These are phyloP conservation scores for Chlamydomonas incerta DNA, from an alignment of 139 green algal genomes.

Conservation along the genomic window DNA sequence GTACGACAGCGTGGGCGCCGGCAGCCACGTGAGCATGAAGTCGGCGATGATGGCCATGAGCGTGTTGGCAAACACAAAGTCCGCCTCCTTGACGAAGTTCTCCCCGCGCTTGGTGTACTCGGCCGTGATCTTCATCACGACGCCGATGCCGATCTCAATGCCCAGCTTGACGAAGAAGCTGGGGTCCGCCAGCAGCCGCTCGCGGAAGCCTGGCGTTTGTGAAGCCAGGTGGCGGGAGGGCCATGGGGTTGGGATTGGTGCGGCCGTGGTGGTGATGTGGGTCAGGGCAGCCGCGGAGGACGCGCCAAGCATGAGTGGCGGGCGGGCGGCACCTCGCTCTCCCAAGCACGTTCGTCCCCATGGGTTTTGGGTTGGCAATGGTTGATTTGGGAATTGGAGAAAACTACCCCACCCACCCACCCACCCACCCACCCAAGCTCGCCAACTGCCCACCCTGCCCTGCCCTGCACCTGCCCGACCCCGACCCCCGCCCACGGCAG, in stretches of 20 bases:
- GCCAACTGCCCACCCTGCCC: too few species aligned
- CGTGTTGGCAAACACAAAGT: constrained; percentile 97
- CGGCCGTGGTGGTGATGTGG: not conserved
- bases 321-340: too few species aligned
- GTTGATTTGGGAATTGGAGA: too few species aligned
- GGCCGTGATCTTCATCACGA: constrained; percentile 89
- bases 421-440: too few species aligned
- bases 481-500: too few species aligned
- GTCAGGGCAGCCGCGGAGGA: too few species aligned
- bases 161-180: constrained; percentile 92
- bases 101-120: constrained; percentile 84
- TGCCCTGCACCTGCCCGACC: too few species aligned
- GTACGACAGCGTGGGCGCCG: constrained; percentile 88
- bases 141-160: constrained; percentile 93
- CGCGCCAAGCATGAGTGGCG: too few species aligned
- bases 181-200: constrained; percentile 94
- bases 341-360: too few species aligned
- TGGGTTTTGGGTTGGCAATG: too few species aligned
- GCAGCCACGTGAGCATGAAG: constrained; percentile 99
- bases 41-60: constrained; percentile 98
- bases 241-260: not conserved
- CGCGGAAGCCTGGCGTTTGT: constrained; percentile 81
- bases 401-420: too few species aligned
- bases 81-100: constrained; percentile 62
- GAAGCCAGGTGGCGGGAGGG: not conserved